Evolutionary conservation across 768 basidiomycete species (phyloP), one percentile per base, ranked within the genome.

Genomic region (Termitomyces sp.): DNA sequence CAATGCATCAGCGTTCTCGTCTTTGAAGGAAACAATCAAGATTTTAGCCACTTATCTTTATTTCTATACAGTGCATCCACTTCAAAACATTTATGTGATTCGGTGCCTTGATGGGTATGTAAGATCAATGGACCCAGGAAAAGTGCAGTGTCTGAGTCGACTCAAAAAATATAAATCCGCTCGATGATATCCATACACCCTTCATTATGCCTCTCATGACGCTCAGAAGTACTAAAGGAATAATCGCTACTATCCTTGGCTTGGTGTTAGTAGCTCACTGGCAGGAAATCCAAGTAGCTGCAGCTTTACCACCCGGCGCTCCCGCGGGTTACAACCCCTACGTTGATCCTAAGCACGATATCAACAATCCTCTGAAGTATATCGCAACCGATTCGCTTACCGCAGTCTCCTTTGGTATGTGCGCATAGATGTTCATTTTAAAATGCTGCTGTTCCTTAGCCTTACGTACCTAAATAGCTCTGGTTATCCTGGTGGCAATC

Each of bases 301-400:
- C 45, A 18, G 25, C 38, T 22, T 18, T 54, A 18, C 40, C 51
- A 10, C 41, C 51, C 10, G 42, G 41, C 16, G 23, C 7, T 1
- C 53, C 53, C 22, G 45, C 29, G 32, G 45, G 33, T 5, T 54
- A 13, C n/a, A 66, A 82, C 58, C 77, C 79, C 22, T 79, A 74
- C 54, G 61, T 64, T 5, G 78, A 83, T 63, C 84, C 82, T 0
- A 73, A 71, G 60, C 39, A 82, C 62, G 82, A 85, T 58, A 74
- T 69, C 0, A 73, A 73, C 63, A 84, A 85, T 59, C 76, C 77
- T 7, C 64, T 85, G 36, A 71, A 70, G 52, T 85, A 84, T 62
- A 85, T 85, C 51, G 72, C 79, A 1, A 79, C 75, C 25, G 79
- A 85, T 63, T 67, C 74, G 5, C 64, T 81, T 40, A 82, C 83